Conservation (phyloP, 2,329 filamentous ascomycete genomes). For the Calonectria hongkongensis region DNA sequence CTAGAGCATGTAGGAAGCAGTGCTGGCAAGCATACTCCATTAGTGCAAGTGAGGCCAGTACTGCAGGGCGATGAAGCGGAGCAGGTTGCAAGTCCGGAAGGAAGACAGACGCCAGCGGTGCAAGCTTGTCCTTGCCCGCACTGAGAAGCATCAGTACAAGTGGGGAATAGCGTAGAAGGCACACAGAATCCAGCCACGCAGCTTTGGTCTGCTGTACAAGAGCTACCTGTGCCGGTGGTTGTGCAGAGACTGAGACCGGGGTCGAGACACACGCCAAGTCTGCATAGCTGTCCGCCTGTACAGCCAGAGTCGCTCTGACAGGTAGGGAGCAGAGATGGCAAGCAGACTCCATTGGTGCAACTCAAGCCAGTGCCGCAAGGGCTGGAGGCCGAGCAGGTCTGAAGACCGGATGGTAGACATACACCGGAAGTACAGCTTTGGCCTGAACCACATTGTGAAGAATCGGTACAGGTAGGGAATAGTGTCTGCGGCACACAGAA, state of each 20-base stretch:
- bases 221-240: not conserved
- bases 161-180: not conserved
- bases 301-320: constrained; percentile 1
- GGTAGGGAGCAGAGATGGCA: not conserved
- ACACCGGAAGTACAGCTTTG: constrained; percentile 22
- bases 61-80: not conserved
- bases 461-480: constrained; percentile 1
- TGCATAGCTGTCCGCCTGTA: not conserved
- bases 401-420: constrained; percentile 1
- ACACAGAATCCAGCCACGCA: constrained; percentile 24
- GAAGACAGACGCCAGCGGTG: constrained; percentile 20
- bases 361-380: not conserved
- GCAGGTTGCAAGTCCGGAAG: constrained; percentile 2
- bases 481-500: constrained; percentile 23
- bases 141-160: not conserved
- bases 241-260: not conserved
- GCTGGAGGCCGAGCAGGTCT: not conserved
- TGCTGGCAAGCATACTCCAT: constrained; percentile 5
- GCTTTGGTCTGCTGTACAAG: not conserved
- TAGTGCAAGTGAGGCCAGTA: not conserved
- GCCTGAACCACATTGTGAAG: not conserved
- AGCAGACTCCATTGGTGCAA: constrained; percentile 14
- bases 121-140: constrained; percentile 14
- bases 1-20: not conserved
- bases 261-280: constrained; percentile 17